Conservation (phyloP, 2,329 filamentous ascomycete genomes). For the Pseudopyricularia javanii region DNA sequence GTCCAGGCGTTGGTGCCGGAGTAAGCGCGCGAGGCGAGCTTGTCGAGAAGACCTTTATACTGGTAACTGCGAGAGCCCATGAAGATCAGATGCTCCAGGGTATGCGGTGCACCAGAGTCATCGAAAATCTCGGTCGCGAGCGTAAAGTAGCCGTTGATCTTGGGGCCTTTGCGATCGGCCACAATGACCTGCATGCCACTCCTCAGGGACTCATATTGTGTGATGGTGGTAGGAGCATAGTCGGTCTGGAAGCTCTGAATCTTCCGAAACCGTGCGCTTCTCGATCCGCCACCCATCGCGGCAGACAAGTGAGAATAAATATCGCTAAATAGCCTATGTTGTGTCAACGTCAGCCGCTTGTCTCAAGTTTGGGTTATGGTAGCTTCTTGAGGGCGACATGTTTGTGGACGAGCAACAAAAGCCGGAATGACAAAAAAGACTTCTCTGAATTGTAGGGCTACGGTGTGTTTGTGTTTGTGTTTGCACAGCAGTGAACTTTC, state of each 20-base stretch:
- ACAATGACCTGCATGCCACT: constrained; percentile 93
- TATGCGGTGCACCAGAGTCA: constrained; percentile 85
- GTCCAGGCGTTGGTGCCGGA: constrained; percentile 96
- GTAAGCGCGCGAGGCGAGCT: constrained; percentile 85
- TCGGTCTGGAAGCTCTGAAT: constrained; percentile 79
- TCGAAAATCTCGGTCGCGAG: constrained; percentile 96
- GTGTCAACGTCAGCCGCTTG: background rate
- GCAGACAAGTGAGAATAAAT: background rate
- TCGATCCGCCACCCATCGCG: constrained; percentile 38
- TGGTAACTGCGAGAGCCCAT: constrained; percentile 89
- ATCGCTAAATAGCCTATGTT: background rate
- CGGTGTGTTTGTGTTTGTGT: background rate
- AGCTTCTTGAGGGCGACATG: background rate
- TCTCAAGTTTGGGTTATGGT: background rate
- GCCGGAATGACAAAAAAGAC: no score
- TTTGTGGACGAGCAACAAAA: background rate
- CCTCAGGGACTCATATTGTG: constrained; percentile 88
- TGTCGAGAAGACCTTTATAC: constrained; percentile 92
- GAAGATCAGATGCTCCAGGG: constrained; percentile 71
- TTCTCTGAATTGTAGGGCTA: no score
- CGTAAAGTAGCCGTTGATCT: constrained; percentile 87
- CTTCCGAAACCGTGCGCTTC: constrained; percentile 59
- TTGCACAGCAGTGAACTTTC: background rate
- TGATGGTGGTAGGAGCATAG: constrained; percentile 79
- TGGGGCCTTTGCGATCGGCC: constrained; percentile 87